Evolutionary conservation across 768 basidiomycete species (phyloP), one percentile per base, ranked within the genome.

Genomic region (Tylopilus subfusipes): DNA sequence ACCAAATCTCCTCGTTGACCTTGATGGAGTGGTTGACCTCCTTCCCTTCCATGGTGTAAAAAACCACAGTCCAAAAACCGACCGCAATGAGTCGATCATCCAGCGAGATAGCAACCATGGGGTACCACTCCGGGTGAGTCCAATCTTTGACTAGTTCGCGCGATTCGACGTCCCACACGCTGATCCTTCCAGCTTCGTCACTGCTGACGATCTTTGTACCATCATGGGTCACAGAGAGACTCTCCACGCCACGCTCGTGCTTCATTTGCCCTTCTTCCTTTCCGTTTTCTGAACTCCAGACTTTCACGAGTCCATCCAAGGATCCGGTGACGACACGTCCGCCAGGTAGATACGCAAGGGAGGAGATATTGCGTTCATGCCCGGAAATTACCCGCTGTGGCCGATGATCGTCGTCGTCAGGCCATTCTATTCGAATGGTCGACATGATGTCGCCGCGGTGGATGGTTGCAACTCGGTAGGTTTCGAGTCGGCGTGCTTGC

Each of bases 161-260:
- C 16, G 54, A 48, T 50, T 42, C 24, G 14, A 52, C 21, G 14
- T 59, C 25, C 53, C 53, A 59, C 7, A 50, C 40, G 3, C 7
- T 18, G n/a, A 38, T n/a, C 11, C 8, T 19, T 10, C n/a, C n/a
- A 6, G 9, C 16, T 4, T 5, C 11, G 1, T 27, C 34, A 18
- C 30, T 8, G 19, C 52, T 53, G 25, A 61, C 5, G 10, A 53
- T 45, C 19, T 25, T 53, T 1, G 10, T 53, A 4, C 58, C 45
- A 34, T 56, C 54, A 8, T 8, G 9, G 2, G 48, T 61, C 16
- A 52, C 42, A 3, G 42, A 27, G 1, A 50, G 52, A 25, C 7
- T 0, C 0, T 0, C 1, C 8, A 55, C 18, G 0, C 0, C 1
- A 1, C 3, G 3, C 21, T 16, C 24, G 8, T 50, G 42, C 18